Base-by-base conservation (phyloP, 352 stramenopile species). In the Globisporangium radiosum region DNA sequence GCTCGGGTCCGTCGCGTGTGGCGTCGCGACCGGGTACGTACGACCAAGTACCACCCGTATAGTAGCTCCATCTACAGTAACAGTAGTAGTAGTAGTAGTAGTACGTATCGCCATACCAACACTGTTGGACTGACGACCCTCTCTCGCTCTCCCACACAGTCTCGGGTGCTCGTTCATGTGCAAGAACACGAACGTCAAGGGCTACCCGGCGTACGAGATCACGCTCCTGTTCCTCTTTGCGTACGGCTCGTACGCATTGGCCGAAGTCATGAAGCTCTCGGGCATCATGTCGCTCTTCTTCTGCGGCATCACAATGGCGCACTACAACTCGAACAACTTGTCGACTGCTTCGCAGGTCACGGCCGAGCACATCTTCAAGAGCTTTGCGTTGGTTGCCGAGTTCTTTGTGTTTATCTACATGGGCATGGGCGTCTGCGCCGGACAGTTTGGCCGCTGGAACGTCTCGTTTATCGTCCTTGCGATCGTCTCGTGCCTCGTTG, bases 221-320 rank as follows among this genome's bases (percentile, higher is more conserved):
- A 87, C 77, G 59, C 66, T 89, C 39, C 54, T 89, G 5, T 87
- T 91, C 45, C 69, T 91, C 2, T 91, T 78, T 17, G 77, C 78
- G 0, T 91, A 91, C 54, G 76, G 72, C 3, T 85, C 76, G 8
- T 89, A 88, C 47, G 73, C 86, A 5, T 67, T 87, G 5, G 76
- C 75, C 1, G 76, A 90, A 55, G 71, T 87, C 37, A 79, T 87
- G 63, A 78, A 89, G 52, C 64, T 94, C 7, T 89, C 74, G 25
- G 92, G 93, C 13, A 97, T 98, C 71, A 92, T 98, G 64, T 92
- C 88, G 13, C 85, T 97, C 14, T 89, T 98, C 45, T 97, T 98
- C 57, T 93, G 84, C 43, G 93, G 82, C 11, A 84, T 92, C 50
- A 84, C 83, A 11, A 92, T 92, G 75, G 73, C 75, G n/a, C 81